Conservation (phyloP, 257 asterid species). For the Echites panduratus region DNA sequence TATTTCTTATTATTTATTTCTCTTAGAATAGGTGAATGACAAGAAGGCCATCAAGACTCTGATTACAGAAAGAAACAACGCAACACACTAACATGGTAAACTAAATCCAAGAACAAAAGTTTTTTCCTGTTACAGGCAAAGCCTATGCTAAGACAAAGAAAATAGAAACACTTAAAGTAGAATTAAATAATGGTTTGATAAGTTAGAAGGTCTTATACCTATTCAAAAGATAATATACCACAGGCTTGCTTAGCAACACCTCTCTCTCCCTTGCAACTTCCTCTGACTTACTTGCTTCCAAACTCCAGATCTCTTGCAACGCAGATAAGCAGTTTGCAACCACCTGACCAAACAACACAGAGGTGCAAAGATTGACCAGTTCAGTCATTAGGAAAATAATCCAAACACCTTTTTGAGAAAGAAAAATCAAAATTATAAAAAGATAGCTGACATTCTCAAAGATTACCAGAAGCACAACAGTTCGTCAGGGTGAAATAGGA, state of each 20-base stretch:
- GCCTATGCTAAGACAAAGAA: too few relatives aligned
- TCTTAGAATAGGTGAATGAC: too few relatives aligned
- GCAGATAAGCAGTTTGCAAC: conserved; percentile 86
- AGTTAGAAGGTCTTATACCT: conserved; percentile 36
- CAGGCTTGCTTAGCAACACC: conserved; percentile 71
- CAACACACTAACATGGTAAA: background rate
- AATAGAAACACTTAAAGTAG: too few relatives aligned
- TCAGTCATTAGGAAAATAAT: background rate
- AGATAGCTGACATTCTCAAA: background rate
- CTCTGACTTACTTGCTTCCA: conserved; percentile 85
- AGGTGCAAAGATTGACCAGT: conserved; percentile 1
- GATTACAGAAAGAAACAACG: background rate
- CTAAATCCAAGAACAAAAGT: background rate
- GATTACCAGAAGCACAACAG: background rate
- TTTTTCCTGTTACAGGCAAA: background rate
- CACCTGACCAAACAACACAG: conserved; percentile 54
- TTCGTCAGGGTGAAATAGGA: background rate
- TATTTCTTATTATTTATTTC: background rate
- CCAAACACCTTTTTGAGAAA: background rate
- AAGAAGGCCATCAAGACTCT: background rate
- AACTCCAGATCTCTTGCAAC: conserved; percentile 93
- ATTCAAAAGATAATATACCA: conserved; percentile 77
- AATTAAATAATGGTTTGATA: background rate
- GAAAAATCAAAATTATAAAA: background rate
- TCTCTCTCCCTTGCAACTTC: conserved; percentile 90